Percentiles rank a stretch among this genome's conserved stretches.
Conservation (phyloP, 345 rosid genomes). For the Eucalyptus cladocalyx region DNA sequence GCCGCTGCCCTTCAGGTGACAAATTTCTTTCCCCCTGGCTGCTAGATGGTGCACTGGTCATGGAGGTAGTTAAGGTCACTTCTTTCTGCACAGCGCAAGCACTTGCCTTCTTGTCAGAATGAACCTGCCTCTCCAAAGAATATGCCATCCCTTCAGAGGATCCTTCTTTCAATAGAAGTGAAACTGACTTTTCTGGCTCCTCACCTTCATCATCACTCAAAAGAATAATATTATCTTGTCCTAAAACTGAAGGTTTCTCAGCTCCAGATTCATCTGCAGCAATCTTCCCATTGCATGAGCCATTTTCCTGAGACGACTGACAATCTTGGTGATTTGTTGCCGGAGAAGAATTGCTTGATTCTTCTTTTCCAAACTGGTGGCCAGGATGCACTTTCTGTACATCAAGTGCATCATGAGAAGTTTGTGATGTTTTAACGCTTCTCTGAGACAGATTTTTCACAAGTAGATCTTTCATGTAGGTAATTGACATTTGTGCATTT, state of each 20-base stretch:
- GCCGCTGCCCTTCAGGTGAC: constrained; percentile 13
- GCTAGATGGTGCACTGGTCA: constrained; percentile 3
- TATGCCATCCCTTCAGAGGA: constrained; percentile 1
- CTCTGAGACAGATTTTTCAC: constrained; percentile 17
- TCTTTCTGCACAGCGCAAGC: constrained; percentile 2
- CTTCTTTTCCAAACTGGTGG: constrained; percentile 15
- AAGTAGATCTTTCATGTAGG: constrained; percentile 20
- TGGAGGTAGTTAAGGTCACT: not conserved
- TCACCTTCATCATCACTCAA: constrained; percentile 81
- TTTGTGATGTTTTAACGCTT: constrained; percentile 8
- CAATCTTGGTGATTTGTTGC: constrained; percentile 12
- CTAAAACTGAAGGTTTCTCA: constrained; percentile 16
- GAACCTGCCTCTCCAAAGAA: constrained; percentile 14
- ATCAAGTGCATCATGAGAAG: constrained; percentile 3
- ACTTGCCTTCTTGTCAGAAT: constrained; percentile 10
- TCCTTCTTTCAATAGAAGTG: constrained; percentile 10
- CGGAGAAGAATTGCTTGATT: constrained; percentile 4
- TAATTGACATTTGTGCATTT: constrained; percentile 17
- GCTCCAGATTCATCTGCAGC: constrained; percentile 10
- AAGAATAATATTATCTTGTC: constrained; percentile 35
- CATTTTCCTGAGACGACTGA: constrained; percentile 26
- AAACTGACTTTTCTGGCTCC: constrained; percentile 28
- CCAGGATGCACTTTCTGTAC: not conserved
- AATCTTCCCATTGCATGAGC: constrained; percentile 1
- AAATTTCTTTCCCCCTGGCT: constrained; percentile 12